Base-by-base conservation (phyloP, 306 rosid genomes). In the Sindora glabra region DNA sequence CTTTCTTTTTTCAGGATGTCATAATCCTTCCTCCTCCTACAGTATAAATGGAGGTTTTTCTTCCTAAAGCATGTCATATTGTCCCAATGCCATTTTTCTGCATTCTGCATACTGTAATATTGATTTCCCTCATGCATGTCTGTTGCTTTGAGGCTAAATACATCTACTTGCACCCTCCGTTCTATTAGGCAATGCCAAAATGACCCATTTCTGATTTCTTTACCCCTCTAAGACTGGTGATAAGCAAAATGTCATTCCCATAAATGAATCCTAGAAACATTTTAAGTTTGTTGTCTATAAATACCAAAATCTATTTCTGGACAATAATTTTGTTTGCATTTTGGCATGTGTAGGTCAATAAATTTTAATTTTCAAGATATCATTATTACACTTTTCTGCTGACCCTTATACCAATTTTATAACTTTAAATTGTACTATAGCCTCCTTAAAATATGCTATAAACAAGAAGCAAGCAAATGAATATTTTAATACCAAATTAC, bases 21-120 rank as follows among this genome's bases (percentile, higher is more conserved):
- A 17, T 33, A 27, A 23, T 47, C 24, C 18, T 59, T 36, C 47
- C 33, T 64, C 44, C 37, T 52, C 40, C 16, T 64, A 18, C 32
- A 45, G 52, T 58, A 7, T 46, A 25, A 26, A 19, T 42, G 34
- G 67, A 17, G 6, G 9, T 56, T 62, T 61, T 62, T 44, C 65
- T 46, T 53, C 34, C 15, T 22, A 56, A 10, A 40, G 18, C 18
- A 49, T 16, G 62, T 26, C 26, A 7, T 27, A 46, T 21, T 48
- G 30, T 60, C 16, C 54, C 6, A 2, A 23, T 59, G 14, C 53
- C 37, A 14, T 27, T 15, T 47, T 5, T 48, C 47, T 21, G 18
- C 19, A 12, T 23, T 57, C 47, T 49, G 34, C 38, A 29, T 11
- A 10, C 13, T 11, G 13, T 39, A 10, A 21, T n/a, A n/a, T n/a